Evolutionary conservation across 2,329 filamentous ascomycete genomes (phyloP).

Genomic region (Alternaria burnsii): DNA sequence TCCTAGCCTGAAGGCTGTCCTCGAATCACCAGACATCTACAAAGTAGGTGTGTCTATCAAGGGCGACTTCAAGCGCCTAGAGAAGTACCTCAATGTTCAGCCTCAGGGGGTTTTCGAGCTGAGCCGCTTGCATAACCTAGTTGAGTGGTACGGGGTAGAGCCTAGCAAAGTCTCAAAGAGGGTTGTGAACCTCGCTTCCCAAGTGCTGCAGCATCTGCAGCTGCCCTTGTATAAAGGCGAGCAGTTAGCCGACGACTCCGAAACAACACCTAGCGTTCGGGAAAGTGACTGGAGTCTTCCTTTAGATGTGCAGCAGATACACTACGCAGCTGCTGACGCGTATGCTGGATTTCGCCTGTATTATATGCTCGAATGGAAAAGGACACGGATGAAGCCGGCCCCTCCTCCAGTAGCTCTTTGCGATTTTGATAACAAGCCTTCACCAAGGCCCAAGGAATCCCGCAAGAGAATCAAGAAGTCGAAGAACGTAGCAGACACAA

Average conservation of each 20-base stretch:
- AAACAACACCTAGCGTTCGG: conserved; percentile 61
- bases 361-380: conserved; percentile 72
- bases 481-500: conserved; percentile 11
- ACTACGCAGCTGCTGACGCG: conserved; percentile 81
- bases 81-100: conserved; percentile 67
- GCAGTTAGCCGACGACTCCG: conserved; percentile 27
- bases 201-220: conserved; percentile 74
- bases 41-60: conserved; percentile 81
- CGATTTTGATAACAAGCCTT: conserved; percentile 64
- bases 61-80: conserved; percentile 71
- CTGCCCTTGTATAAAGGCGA: conserved; percentile 83
- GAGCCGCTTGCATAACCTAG: conserved; percentile 82
- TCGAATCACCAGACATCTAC: conserved; percentile 73
- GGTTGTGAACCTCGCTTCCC: conserved; percentile 72
- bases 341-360: conserved; percentile 84
- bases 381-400: conserved; percentile 70
- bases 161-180: conserved; percentile 60
- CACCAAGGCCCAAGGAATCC: conserved; percentile 15
- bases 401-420: conserved; percentile 75
- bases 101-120: conserved; percentile 78
- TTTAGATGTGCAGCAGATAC: conserved; percentile 71
- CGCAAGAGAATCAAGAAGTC: conserved; percentile 23
- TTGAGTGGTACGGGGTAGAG: conserved; percentile 64
- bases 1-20: conserved; percentile 72
- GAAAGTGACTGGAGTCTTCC: conserved; percentile 75